phyloP scores from a whole-genome alignment of 2,329 filamentous ascomycete species.

The Aspergillus vadensis region DNA sequence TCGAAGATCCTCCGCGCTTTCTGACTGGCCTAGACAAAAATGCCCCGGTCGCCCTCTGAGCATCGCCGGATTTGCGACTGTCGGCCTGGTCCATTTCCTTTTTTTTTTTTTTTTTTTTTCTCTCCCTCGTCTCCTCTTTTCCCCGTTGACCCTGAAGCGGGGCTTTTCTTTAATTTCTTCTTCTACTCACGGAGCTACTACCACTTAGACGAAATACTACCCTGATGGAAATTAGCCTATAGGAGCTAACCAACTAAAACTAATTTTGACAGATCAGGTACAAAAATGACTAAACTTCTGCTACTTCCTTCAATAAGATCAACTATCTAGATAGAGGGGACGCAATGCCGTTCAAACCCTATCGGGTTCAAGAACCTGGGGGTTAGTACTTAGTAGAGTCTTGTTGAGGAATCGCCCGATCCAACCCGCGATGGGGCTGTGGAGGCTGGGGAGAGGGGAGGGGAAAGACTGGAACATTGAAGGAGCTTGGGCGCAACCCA shows the following conservation, averaged over 20 bases:
- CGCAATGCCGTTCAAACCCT: neutral
- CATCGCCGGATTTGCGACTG: conserved; percentile 9
- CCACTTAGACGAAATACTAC: too few relatives aligned
- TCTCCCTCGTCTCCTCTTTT: neutral
- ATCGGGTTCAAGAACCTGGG: neutral
- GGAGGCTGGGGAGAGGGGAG: neutral
- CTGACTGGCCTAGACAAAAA: conserved; percentile 22
- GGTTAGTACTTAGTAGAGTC: neutral
- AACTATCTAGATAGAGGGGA: neutral
- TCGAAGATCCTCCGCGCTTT: conserved; percentile 28
- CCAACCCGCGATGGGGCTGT: neutral
- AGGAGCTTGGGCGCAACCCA: conserved; percentile 4
- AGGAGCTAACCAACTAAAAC: too few relatives aligned
- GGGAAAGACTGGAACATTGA: neutral
- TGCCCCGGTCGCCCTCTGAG: conserved; percentile 11
- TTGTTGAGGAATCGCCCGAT: neutral
- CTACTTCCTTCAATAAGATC: too few relatives aligned
- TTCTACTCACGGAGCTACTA: neutral
- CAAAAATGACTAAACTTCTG: neutral
- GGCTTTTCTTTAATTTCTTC: neutral
- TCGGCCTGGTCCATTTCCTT: too few relatives aligned
- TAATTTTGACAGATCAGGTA: neutral
- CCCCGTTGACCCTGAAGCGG: conserved; percentile 1
- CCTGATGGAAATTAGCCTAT: too few relatives aligned
- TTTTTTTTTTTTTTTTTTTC: too few relatives aligned